Percentiles rank a stretch among this genome's conserved stretches.
These are phyloP conservation scores for Pseudogymnoascus sp. DNA, from an alignment of 2,329 filamentous ascomycete species.

Conservation along the genomic window DNA sequence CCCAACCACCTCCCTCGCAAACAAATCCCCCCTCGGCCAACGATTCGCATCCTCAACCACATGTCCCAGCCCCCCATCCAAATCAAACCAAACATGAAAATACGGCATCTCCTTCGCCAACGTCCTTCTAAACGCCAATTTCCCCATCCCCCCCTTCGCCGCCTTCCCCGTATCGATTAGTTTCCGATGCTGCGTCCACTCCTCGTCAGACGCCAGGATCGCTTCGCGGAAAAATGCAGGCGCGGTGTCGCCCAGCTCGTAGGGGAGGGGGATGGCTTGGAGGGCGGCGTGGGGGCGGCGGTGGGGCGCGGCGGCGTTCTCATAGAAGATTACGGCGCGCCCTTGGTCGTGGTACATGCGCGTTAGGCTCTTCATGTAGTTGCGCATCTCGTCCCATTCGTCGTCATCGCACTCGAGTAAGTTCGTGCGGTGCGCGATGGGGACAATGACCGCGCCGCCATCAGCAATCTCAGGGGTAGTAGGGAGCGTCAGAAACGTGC, in stretches of 20 bases:
- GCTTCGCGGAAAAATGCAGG: constrained; percentile 95
- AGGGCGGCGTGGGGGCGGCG: constrained; percentile 77
- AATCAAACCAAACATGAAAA: constrained; percentile 91
- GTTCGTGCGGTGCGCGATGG: constrained; percentile 77
- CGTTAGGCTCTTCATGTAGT: constrained; percentile 96
- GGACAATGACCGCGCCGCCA: constrained; percentile 80
- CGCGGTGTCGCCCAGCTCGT: constrained; percentile 80
- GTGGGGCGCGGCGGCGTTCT: constrained; percentile 79
- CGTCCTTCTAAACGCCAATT: constrained; percentile 69
- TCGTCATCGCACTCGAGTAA: constrained; percentile 97
- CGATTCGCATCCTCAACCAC: constrained; percentile 75
- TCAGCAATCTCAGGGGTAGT: constrained; percentile 81
- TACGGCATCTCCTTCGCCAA: constrained; percentile 96
- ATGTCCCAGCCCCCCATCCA: constrained; percentile 89
- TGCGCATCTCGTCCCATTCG: constrained; percentile 97
- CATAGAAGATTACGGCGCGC: constrained; percentile 90
- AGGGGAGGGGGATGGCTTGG: constrained; percentile 78
- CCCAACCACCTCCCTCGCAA: constrained; percentile 83
- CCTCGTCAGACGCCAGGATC: constrained; percentile 76
- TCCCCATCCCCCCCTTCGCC: constrained; percentile 60
- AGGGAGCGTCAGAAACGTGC: constrained; percentile 78
- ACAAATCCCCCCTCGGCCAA: constrained; percentile 88
- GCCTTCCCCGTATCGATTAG: constrained; percentile 72
- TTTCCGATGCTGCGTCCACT: constrained; percentile 94
- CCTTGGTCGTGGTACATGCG: constrained; percentile 92